Conservation (phyloP, 225 moss, liverwort and hornwort species). For the Marchantia paleacea region DNA sequence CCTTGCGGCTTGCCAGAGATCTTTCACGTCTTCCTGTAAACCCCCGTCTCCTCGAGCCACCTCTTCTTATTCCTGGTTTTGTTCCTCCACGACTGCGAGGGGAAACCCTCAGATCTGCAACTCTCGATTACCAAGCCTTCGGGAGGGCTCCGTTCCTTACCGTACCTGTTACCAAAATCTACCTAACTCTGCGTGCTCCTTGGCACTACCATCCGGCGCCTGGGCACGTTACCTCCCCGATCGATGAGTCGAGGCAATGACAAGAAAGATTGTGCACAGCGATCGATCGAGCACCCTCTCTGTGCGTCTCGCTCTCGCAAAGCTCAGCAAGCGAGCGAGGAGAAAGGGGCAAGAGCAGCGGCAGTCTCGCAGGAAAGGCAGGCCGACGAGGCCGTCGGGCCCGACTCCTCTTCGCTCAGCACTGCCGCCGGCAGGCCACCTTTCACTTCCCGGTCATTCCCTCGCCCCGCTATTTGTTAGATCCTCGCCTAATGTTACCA, state of each 20-base stretch:
- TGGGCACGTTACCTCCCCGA: conserved; percentile 16
- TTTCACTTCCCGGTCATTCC: neutral
- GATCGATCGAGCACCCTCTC: conserved; percentile 12
- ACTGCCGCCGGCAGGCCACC: neutral
- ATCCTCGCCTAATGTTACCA: neutral
- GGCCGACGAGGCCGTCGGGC: neutral
- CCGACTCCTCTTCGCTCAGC: neutral
- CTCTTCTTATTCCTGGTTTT: neutral
- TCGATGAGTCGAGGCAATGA: conserved; percentile 19
- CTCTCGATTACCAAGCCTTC: conserved; percentile 23
- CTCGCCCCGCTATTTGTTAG: neutral
- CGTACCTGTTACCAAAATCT: conserved; percentile 17
- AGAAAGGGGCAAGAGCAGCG: conserved; percentile 3
- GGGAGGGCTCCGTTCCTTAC: neutral
- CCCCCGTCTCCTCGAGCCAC: neutral
- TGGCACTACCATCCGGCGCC: conserved; percentile 10
- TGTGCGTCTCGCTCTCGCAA: neutral
- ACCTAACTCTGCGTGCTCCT: conserved; percentile 10
- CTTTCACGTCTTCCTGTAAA: neutral
- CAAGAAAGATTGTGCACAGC: conserved; percentile 3
- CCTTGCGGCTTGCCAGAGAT: conserved; percentile 9
- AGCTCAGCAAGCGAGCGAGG: neutral
- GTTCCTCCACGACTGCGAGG: neutral
- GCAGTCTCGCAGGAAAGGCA: conserved; percentile 14
- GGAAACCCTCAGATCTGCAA: conserved; percentile 31